Conservation (phyloP, 768 basidiomycete species). For the Leucogyrophana mollusca region DNA sequence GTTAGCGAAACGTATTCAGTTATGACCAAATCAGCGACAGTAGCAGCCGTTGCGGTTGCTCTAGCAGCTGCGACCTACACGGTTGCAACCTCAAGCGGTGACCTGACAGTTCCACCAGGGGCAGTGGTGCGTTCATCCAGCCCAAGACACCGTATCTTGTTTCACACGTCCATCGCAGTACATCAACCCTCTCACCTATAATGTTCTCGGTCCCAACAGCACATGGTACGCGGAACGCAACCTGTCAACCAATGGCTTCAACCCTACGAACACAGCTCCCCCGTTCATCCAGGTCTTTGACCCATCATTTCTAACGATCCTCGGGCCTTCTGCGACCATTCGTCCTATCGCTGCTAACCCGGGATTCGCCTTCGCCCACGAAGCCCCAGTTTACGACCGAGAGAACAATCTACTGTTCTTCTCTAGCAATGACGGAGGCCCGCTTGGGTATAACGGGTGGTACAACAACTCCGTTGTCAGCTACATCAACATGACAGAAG, state of each 20-base stretch:
- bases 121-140: conserved; percentile 14
- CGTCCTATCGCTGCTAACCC: conserved; percentile 58
- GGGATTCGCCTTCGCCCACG: conserved; percentile 73
- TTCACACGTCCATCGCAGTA: conserved; percentile 33
- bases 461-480: conserved; percentile 63
- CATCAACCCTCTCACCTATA: conserved; percentile 48
- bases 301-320: conserved; percentile 52
- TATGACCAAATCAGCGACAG: conserved; percentile 4
- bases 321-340: conserved; percentile 58
- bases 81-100: neutral
- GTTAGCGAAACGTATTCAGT: neutral
- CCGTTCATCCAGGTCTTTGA: conserved; percentile 63
- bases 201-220: conserved; percentile 48
- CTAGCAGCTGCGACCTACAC: neutral
- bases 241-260: conserved; percentile 45
- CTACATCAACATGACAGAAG: conserved; percentile 60
- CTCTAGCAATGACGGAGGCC: conserved; percentile 65
- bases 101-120: conserved; percentile 14
- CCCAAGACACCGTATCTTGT: neutral
- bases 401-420: conserved; percentile 77
- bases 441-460: conserved; percentile 60
- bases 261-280: conserved; percentile 56
- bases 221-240: conserved; percentile 24
- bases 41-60: conserved; percentile 1
- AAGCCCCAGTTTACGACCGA: conserved; percentile 68